phyloP scores from a whole-genome alignment of 306 rosid species.

The Leucaena leucocephala region DNA sequence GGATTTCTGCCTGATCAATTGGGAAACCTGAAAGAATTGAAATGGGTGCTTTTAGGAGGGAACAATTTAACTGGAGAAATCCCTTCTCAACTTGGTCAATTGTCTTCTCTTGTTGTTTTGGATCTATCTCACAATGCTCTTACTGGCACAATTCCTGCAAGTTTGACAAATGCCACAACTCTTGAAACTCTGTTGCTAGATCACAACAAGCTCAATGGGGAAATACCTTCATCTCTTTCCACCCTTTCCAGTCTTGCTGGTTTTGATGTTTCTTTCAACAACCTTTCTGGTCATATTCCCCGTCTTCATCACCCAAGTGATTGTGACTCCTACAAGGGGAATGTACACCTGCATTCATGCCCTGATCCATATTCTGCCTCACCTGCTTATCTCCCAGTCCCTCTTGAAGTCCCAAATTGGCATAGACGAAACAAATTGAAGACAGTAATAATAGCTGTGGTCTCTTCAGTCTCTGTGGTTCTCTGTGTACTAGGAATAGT shows the following conservation, averaged over 20 bases:
- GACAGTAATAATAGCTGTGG: slow-evolving; percentile 38
- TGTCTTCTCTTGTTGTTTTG: slow-evolving; percentile 49
- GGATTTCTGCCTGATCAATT: slow-evolving; percentile 47
- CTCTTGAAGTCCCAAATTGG: slow-evolving; percentile 35
- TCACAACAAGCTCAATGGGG: slow-evolving; percentile 55
- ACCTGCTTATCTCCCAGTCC: slow-evolving; percentile 42
- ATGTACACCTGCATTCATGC: slow-evolving; percentile 48
- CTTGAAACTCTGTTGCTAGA: slow-evolving; percentile 51
- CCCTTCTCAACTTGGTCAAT: slow-evolving; percentile 44
- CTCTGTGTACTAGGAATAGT: slow-evolving; percentile 37
- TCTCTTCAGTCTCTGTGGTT: slow-evolving; percentile 34
- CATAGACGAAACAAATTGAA: slow-evolving; percentile 33
- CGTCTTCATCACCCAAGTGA: slow-evolving; percentile 43
- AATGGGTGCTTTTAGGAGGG: slow-evolving; percentile 55
- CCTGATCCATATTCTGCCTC: slow-evolving; percentile 47
- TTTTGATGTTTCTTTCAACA: slow-evolving; percentile 59
- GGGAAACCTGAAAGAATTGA: slow-evolving; percentile 49
- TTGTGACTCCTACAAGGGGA: slow-evolving; percentile 52
- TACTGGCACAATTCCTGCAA: slow-evolving; percentile 43
- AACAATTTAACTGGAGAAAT: slow-evolving; percentile 51
- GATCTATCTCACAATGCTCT: slow-evolving; percentile 54
- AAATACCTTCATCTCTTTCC: slow-evolving; percentile 47
- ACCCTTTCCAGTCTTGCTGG: slow-evolving; percentile 43
- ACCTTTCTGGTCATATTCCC: slow-evolving; percentile 64
- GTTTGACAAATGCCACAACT: slow-evolving; percentile 44